A percentile compares a stretch with the other conserved stretches of the same genome.
Evolutionary conservation across 176 grass and related monocot species (phyloP).

Genomic region (Elymus sibiricus): DNA sequence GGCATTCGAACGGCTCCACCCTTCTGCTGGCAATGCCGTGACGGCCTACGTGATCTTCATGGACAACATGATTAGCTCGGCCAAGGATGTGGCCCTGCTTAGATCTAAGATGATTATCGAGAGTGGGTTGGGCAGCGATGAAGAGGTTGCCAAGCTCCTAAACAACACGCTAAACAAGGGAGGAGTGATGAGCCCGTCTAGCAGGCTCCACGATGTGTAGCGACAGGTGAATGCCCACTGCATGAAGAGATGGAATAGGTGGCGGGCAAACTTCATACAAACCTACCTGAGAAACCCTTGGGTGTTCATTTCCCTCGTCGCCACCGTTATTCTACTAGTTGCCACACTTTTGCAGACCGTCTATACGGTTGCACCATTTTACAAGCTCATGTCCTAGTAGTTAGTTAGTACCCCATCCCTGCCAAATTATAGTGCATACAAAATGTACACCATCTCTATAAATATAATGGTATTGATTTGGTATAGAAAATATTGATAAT

Average conservation of each 20-base stretch:
- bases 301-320: conserved; percentile 7
- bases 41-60: conserved; percentile 47
- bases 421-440: no score
- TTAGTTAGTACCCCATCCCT: background rate
- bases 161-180: background rate
- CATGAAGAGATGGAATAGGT: background rate
- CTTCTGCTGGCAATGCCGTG: conserved; percentile 15
- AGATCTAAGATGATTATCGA: conserved; percentile 4
- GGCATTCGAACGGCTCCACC: background rate
- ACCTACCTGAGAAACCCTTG: conserved; percentile 32
- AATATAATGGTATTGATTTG: no score
- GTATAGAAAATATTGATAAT: no score
- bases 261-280: conserved; percentile 10
- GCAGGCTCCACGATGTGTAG: background rate
- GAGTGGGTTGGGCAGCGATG: background rate
- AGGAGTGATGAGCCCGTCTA: background rate
- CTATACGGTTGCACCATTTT: background rate
- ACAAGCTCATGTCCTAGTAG: background rate
- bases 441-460: no score
- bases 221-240: background rate
- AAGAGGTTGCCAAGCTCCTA: background rate
- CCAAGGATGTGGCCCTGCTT: conserved; percentile 44
- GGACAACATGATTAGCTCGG: conserved; percentile 44
- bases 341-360: conserved; percentile 30
- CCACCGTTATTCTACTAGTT: background rate